Conservation (phyloP, 352 stramenopile species). For the Sclerospora graminicola region DNA sequence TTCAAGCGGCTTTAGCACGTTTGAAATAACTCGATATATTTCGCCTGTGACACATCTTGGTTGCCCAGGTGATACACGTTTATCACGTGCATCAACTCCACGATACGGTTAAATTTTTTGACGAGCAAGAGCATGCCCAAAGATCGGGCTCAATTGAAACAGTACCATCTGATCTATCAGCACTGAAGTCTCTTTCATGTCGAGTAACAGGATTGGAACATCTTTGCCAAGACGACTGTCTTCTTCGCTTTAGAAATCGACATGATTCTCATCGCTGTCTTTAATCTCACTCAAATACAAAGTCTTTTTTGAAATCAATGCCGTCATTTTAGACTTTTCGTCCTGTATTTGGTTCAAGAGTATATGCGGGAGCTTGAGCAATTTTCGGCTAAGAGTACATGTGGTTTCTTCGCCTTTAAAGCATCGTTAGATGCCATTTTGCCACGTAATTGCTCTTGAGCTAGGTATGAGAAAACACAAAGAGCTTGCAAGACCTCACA, state of each 20-base stretch:
- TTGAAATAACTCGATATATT: slow-evolving; percentile 17
- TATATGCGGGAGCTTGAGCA: slow-evolving; percentile 50
- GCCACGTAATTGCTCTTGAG: slow-evolving; percentile 35
- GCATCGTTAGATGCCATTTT: slow-evolving; percentile 5
- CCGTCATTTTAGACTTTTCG: slow-evolving; percentile 37
- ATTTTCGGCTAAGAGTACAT: slow-evolving; percentile 49
- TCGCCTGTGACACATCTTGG: slow-evolving; percentile 6
- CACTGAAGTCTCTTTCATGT: slow-evolving; percentile 59
- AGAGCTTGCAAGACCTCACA: slow-evolving; percentile 70
- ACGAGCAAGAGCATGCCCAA: slow-evolving; percentile 53
- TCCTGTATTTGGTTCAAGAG: slow-evolving; percentile 53
- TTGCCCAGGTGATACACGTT: slow-evolving; percentile 36
- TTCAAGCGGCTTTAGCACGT: slow-evolving; percentile 35
- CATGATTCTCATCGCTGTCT: slow-evolving; percentile 34
- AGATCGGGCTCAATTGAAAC: slow-evolving; percentile 68
- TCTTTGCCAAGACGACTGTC: slow-evolving; percentile 59
- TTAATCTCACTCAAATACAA: slow-evolving; percentile 67
- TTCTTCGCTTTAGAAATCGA: slow-evolving; percentile 44
- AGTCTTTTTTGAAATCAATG: slow-evolving; percentile 55
- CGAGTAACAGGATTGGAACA: slow-evolving; percentile 70
- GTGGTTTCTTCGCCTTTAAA: slow-evolving; percentile 5
- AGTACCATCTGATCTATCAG: slow-evolving; percentile 61
- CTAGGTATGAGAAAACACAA: slow-evolving; percentile 70
- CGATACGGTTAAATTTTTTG: slow-evolving; percentile 56
- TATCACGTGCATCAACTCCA: slow-evolving; percentile 39